These are phyloP conservation scores for Hypoxylon subgilvum DNA, from an alignment of 495 filamentous ascomycete genomes.

Conservation along the genomic window DNA sequence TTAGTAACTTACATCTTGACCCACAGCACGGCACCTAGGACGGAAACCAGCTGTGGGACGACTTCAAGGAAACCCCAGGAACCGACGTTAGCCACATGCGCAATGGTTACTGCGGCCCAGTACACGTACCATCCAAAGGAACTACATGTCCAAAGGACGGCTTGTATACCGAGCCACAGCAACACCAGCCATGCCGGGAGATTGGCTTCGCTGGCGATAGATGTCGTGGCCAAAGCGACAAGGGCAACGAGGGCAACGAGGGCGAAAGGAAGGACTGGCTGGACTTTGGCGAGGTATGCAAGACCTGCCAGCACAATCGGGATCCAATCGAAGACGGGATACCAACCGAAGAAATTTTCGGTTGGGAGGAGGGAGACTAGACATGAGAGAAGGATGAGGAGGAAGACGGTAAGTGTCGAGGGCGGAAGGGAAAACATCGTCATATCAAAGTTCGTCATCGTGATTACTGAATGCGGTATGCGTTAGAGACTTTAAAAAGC, in stretches of 20 bases:
- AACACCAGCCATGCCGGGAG: constrained; percentile 5
- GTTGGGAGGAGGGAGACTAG: too few relatives aligned
- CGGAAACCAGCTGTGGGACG: too few relatives aligned
- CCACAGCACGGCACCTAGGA: too few relatives aligned
- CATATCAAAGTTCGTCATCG: too few relatives aligned
- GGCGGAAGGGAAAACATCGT: too few relatives aligned
- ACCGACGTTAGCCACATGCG: background rate
- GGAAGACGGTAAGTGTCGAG: background rate
- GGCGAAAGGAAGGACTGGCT: background rate
- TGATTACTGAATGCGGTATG: too few relatives aligned
- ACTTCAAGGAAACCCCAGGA: background rate
- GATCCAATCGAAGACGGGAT: too few relatives aligned
- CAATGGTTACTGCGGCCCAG: background rate
- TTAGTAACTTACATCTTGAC: too few relatives aligned
- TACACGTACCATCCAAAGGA: constrained; percentile 14
- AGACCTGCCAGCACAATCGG: too few relatives aligned
- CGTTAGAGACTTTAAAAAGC: background rate
- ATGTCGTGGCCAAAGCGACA: background rate
- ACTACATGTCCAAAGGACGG: constrained; percentile 6
- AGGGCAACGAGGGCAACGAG: background rate
- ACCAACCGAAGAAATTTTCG: too few relatives aligned
- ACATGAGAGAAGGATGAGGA: background rate
- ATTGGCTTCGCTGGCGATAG: background rate
- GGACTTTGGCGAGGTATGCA: too few relatives aligned
- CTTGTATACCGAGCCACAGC: background rate